Base-by-base conservation (phyloP, 768 basidiomycete genomes). In the Amanita polypyramis region DNA sequence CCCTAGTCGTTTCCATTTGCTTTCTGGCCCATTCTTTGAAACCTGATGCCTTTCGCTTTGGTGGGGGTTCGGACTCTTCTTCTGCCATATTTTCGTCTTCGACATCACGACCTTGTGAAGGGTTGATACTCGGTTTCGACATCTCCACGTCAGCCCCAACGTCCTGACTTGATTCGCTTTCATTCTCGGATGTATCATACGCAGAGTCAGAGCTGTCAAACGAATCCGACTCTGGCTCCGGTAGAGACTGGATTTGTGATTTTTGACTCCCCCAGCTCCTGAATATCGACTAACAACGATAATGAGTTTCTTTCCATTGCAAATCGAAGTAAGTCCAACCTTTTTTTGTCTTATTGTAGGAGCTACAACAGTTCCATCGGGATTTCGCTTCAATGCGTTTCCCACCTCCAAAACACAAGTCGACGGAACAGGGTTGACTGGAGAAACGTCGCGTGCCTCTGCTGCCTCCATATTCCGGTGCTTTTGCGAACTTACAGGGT, bases 1-100 rank as follows among this genome's bases (percentile, higher is more conserved):
- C 67, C 56, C 72, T 76, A 10, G 69, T 66, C 29, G 62, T 52
- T 43, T 70, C 79, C 44, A 88, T 72, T 59, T 96, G 92, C 47
- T 83, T 76, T 52, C 81, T 59, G 0, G 93, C 94, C 94, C 94
- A 96, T 34, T 81, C 72, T 61, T 96, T 96, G 75, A 96, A 97
- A 5, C 77, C 75, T 3, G 67, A 56, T 23, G 60, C 59, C 51
- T 70, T 79, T 55, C 65, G 71, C 43, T 54, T 61, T 44, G 54
- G 57, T 45, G 54, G 52, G 4, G 60, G 53, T 15, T 59, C 60
- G 4, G 49, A 54, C 33, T 56, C 52, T 4, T 54, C 45, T 11
- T 52, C 47, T 43, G 54, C 51, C 7, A 11, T 15, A 5, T 49
- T 52, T 6, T 38, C 43, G 36, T 55, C 15, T 52, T 52, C 38